These are phyloP conservation scores for Aspergillus indologenus DNA, from an alignment of 495 filamentous ascomycete genomes.

Conservation along the genomic window DNA sequence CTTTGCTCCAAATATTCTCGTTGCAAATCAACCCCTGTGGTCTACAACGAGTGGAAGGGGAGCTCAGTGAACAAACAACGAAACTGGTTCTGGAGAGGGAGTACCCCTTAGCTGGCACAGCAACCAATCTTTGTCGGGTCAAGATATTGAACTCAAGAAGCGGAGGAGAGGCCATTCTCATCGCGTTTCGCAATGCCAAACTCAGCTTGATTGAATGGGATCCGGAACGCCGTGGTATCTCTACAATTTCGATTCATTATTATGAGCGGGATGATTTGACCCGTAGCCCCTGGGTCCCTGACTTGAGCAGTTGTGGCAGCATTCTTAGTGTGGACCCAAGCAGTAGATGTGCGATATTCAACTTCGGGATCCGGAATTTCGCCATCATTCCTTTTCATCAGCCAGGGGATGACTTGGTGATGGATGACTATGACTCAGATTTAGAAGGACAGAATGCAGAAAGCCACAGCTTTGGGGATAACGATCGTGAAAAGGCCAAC, in stretches of 20 bases:
- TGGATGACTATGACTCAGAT: constrained; percentile 84
- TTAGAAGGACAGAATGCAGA: constrained; percentile 53
- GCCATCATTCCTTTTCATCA: constrained; percentile 93
- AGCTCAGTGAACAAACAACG: constrained; percentile 45
- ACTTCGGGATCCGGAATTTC: constrained; percentile 82
- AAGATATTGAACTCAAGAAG: constrained; percentile 65
- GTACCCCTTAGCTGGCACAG: constrained; percentile 74
- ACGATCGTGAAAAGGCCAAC: constrained; percentile 41
- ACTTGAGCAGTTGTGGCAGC: constrained; percentile 65
- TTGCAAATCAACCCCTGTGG: constrained; percentile 33
- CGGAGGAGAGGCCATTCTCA: constrained; percentile 79
- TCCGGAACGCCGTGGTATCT: constrained; percentile 67
- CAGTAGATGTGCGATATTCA: constrained; percentile 87
- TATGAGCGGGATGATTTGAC: constrained; percentile 90
- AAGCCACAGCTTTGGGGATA: constrained; percentile 14
- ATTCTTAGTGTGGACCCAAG: constrained; percentile 85
- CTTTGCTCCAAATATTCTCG: constrained; percentile 84
- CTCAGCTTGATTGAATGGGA: constrained; percentile 95
- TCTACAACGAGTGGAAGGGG: constrained; percentile 43
- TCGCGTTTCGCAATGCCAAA: constrained; percentile 87
- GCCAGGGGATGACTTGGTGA: constrained; percentile 78
- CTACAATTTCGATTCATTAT: constrained; percentile 92
- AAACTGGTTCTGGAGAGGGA: constrained; percentile 87
- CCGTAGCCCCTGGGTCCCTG: constrained; percentile 69
- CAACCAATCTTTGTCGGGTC: constrained; percentile 76